These are phyloP conservation scores for Pilaira anomala DNA, from an alignment of 192 early-diverging fungal genomes.

Conservation along the genomic window DNA sequence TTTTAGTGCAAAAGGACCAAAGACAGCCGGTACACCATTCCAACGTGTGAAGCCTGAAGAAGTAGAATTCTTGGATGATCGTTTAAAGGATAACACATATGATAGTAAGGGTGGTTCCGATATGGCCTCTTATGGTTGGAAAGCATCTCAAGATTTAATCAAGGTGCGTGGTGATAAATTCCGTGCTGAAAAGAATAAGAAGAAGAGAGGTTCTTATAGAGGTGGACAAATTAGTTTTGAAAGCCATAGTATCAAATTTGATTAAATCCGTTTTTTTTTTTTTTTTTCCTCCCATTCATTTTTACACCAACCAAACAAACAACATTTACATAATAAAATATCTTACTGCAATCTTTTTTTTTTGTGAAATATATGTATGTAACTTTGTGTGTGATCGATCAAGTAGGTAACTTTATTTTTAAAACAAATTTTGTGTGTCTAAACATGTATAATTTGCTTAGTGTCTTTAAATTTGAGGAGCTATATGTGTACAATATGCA, in stretches of 20 bases:
- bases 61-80: constrained; percentile 74
- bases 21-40: constrained; percentile 62
- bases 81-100: constrained; percentile 85
- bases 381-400: no score
- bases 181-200: constrained; percentile 95
- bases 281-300: not conserved
- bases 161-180: constrained; percentile 89
- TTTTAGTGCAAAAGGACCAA: not conserved
- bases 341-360: not conserved
- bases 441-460: no score
- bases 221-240: constrained; percentile 85
- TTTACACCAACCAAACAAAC: not conserved
- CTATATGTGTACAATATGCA: no score
- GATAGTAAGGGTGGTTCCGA: constrained; percentile 62
- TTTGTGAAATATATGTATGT: not conserved
- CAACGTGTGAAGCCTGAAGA: constrained; percentile 80
- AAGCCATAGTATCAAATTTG: constrained; percentile 90
- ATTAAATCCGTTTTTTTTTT: constrained; percentile 20
- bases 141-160: constrained; percentile 90
- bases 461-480: no score
- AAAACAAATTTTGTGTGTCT: no score
- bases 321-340: not conserved
- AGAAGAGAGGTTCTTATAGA: constrained; percentile 92
- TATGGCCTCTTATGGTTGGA: constrained; percentile 78
- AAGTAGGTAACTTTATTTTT: no score